Percentiles rank a stretch among this genome's conserved stretches.
These are phyloP conservation scores for Boletus speciosus DNA, from an alignment of 768 basidiomycete genomes.

Conservation along the genomic window DNA sequence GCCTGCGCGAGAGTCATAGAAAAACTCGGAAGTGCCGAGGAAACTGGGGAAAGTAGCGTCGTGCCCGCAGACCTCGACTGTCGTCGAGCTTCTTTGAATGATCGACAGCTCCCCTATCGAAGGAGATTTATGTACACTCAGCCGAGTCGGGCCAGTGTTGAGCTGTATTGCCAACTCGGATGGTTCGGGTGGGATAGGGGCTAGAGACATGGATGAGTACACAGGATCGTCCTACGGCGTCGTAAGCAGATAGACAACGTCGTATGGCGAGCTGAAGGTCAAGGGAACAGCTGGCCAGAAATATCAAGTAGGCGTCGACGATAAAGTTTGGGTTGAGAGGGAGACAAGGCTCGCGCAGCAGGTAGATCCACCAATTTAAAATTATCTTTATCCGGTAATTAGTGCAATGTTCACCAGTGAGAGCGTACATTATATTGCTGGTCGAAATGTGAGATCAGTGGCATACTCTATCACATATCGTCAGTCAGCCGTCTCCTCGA, in stretches of 20 bases:
- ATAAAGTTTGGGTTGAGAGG: neutral
- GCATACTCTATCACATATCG: conserved; percentile 4
- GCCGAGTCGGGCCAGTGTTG: neutral
- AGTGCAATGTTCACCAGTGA: neutral
- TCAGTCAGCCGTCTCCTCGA: conserved; percentile 15
- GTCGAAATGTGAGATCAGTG: neutral
- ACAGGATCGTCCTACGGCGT: neutral
- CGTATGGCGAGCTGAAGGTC: neutral
- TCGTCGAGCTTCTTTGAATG: conserved; percentile 49
- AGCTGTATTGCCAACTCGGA: neutral
- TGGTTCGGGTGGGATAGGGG: neutral
- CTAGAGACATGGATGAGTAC: conserved; percentile 7
- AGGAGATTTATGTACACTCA: conserved; percentile 2
- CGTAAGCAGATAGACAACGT: neutral
- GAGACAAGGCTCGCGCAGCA: neutral
- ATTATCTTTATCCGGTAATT: conserved; percentile 2
- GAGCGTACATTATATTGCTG: conserved; percentile 6
- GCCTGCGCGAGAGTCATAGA: conserved; percentile 74
- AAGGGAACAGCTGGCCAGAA: neutral
- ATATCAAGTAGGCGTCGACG: neutral
- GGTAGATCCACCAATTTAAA: conserved; percentile 4
- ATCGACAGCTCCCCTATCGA: conserved; percentile 26
- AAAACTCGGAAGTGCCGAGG: conserved; percentile 51
- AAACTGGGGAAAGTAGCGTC: conserved; percentile 44
- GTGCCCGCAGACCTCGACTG: conserved; percentile 66